phyloP scores from a whole-genome alignment of 257 asterid genomes.

The Oldenlandia corymbosa region DNA sequence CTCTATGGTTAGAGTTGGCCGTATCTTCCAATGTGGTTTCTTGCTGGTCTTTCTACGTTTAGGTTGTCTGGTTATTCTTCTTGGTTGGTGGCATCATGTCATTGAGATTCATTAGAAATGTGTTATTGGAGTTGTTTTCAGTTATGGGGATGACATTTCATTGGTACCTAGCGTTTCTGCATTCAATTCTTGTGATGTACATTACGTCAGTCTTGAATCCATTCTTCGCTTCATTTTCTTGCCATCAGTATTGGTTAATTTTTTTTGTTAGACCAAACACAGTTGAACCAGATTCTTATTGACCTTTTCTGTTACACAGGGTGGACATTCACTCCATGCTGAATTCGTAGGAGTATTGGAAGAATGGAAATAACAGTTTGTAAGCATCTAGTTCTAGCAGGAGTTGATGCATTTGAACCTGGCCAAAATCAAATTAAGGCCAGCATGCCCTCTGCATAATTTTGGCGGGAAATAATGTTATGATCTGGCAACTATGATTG shows the following conservation, averaged over 20 bases:
- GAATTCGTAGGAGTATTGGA: constrained; percentile 52
- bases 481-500: too few species aligned
- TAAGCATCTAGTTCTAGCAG: neutral
- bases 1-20: neutral
- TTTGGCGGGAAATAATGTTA: too few species aligned
- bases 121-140: neutral
- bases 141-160: neutral
- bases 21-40: neutral
- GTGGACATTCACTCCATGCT: constrained; percentile 74
- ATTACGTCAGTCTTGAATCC: neutral
- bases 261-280: neutral
- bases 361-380: constrained; percentile 12
- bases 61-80: neutral
- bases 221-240: neutral
- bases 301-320: constrained; percentile 33
- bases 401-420: neutral
- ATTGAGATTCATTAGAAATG: too few species aligned
- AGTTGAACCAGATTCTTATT: neutral
- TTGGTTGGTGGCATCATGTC: neutral
- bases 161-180: neutral
- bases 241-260: too few species aligned
- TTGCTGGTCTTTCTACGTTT: neutral
- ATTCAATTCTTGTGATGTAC: too few species aligned
- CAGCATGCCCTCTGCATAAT: neutral
- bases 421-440: constrained; percentile 1